Evolutionary conservation across 306 rosid species (phyloP), one percentile per base, ranked within the genome.

Genomic region (Cercis canadensis): DNA sequence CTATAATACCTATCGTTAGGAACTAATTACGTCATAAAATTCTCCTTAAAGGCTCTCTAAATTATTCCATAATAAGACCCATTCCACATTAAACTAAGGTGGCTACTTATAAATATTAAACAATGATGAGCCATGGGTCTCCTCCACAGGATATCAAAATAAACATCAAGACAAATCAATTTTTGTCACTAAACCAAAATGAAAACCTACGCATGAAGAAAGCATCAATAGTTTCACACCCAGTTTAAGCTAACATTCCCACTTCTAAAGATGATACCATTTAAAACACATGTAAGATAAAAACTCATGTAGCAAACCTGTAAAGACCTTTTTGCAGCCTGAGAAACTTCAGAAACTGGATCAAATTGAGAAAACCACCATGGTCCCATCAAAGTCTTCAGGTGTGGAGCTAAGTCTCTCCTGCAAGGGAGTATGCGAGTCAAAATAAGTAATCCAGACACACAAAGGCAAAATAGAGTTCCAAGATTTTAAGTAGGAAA

Each of bases 311-410:
- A 78, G 74, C 84, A 77, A 83, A 93, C 98, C 97, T 94, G 98
- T 46, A 94, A 86, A 65, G 98, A 94, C 69, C 81, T 82, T 80
- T 90, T 94, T 43, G 98, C 96, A 70, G 92, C 92, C 83, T 81
- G 98, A 62, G 97, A 83, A 73, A 94, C 95, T 84, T 94, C 97
- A 80, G 87, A 86, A 64, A 87, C 90, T 67, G 89, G 83, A 83
- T 94, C 98, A 78, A 94, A 94, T 78, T 94, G 98, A 72, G 98
- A 86, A 89, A 94, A 90, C 98, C 98, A 94, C 97, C 98, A 94
- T 16, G 98, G 97, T 45, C 98, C 98, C 92, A 94, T 90, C 86
- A 94, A 81, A 80, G 90, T 87, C 83, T 90, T 94, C 78, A 94
- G 73, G 51, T 90, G 96, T 0, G 87, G 96, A 50, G 98, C 98